Percentiles rank a stretch among this genome's conserved stretches.
Evolutionary conservation across 2,329 filamentous ascomycete species (phyloP).

Genomic region (Dendrostoma leiphaemia): DNA sequence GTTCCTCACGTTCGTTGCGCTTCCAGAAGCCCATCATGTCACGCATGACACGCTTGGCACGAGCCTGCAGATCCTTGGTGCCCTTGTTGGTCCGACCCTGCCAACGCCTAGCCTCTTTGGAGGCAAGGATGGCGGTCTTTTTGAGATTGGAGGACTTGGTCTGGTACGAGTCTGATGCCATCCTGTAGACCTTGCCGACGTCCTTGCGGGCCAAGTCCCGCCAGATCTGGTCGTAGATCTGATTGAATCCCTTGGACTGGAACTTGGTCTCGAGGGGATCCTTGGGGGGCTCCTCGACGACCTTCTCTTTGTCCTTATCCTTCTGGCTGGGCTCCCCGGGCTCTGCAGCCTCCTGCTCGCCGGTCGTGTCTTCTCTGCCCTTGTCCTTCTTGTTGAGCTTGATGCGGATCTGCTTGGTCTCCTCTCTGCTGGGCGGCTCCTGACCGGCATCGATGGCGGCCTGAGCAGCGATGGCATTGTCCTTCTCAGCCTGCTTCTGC

Average conservation of each 20-base stretch:
- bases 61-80: conserved; percentile 93
- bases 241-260: conserved; percentile 89
- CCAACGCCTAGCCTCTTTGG: conserved; percentile 96
- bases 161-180: conserved; percentile 80
- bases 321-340: conserved; percentile 41
- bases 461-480: conserved; percentile 83
- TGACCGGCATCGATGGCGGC: conserved; percentile 78
- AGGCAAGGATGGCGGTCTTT: conserved; percentile 94
- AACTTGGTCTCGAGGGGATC: conserved; percentile 62
- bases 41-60: conserved; percentile 96
- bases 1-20: conserved; percentile 94
- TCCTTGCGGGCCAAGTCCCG: conserved; percentile 92
- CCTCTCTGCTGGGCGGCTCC: conserved; percentile 60
- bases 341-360: conserved; percentile 34
- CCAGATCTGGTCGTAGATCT: conserved; percentile 97
- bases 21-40: conserved; percentile 99
- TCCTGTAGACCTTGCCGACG: conserved; percentile 85
- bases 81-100: conserved; percentile 98
- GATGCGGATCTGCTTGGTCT: conserved; percentile 61
- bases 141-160: conserved; percentile 94
- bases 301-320: conserved; percentile 46
- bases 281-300: conserved; percentile 44
- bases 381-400: conserved; percentile 56
- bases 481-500: conserved; percentile 75
- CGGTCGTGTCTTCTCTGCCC: conserved; percentile 30